Conservation (phyloP, 2,329 filamentous ascomycete genomes). For the Penicillium sp. region DNA sequence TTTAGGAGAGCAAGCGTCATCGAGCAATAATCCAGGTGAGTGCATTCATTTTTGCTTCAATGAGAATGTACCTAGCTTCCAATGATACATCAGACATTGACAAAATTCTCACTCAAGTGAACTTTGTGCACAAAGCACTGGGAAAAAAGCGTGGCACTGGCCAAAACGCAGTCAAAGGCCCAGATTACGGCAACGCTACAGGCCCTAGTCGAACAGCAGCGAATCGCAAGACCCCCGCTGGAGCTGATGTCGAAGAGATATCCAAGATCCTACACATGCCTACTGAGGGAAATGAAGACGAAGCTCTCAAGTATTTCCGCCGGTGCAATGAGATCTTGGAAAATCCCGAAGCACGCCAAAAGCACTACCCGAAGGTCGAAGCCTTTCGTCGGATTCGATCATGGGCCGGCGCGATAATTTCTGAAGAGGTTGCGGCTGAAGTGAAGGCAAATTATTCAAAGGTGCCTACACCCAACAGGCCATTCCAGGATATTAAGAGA, state of each 20-base stretch:
- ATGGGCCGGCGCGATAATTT: conserved; percentile 8
- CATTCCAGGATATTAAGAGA: background rate
- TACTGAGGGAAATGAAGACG: background rate
- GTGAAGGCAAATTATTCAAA: background rate
- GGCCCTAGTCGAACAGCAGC: background rate
- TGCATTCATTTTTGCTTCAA: background rate
- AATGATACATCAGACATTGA: background rate
- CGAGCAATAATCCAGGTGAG: background rate
- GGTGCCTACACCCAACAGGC: background rate
- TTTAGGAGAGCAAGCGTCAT: background rate
- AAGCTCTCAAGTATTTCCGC: conserved; percentile 1
- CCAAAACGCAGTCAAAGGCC: background rate
- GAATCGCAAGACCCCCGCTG: background rate
- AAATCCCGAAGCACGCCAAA: background rate
- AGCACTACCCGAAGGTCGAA: background rate
- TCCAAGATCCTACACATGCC: background rate
- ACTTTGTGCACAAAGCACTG: background rate
- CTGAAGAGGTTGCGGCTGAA: background rate
- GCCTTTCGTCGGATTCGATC: conserved; percentile 5
- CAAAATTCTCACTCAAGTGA: background rate
- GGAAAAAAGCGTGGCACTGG: background rate
- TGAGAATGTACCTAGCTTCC: background rate
- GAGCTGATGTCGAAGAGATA: background rate
- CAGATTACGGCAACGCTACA: background rate
- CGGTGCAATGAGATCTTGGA: conserved; percentile 6